Evolutionary conservation across 441 rosid species (phyloP).

Genomic region (Populus hybrid): DNA sequence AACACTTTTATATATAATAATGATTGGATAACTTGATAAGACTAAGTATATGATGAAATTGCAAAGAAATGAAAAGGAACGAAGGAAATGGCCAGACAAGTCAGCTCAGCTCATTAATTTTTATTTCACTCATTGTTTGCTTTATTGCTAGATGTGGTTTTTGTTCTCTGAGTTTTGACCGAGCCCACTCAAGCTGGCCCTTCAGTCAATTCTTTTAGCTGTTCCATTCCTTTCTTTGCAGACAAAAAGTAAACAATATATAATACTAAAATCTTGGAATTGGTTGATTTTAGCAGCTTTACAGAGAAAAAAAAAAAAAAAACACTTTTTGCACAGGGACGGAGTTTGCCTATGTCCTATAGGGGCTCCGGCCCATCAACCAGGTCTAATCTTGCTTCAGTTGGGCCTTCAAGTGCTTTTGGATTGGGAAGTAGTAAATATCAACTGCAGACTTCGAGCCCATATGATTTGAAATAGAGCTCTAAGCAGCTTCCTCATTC

Average conservation of each 20-base stretch:
- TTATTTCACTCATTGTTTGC: not conserved
- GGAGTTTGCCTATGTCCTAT: too few species aligned
- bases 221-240: too few species aligned
- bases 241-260: too few species aligned
- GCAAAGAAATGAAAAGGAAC: not conserved
- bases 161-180: not conserved
- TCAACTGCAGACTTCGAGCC: not conserved
- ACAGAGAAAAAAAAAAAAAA: too few species aligned
- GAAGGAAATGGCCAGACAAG: not conserved
- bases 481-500: too few species aligned
- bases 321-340: too few species aligned
- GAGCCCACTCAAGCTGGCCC: too few species aligned
- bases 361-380: not conserved
- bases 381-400: not conserved
- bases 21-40: not conserved
- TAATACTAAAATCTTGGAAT: too few species aligned
- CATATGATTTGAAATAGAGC: too few species aligned
- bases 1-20: too few species aligned
- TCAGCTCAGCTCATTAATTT: not conserved
- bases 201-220: too few species aligned
- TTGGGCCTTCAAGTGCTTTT: not conserved
- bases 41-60: not conserved
- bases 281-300: too few species aligned
- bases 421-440: not conserved
- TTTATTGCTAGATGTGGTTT: not conserved